These are phyloP conservation scores for Pythium insidiosum DNA, from an alignment of 352 stramenopile genomes.

Conservation along the genomic window DNA sequence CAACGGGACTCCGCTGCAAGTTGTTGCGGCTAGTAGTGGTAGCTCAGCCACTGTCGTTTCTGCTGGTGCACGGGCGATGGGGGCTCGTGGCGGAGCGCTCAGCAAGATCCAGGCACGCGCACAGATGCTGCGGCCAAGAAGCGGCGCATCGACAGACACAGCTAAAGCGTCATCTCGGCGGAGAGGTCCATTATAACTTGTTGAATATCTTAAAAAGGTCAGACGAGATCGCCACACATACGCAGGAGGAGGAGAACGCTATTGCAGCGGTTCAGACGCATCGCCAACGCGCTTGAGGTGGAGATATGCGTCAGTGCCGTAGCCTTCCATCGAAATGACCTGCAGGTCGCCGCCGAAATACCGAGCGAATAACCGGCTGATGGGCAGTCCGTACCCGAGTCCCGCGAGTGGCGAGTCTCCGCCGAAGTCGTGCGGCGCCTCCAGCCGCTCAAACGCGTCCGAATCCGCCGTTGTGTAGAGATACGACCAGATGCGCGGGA, in stretches of 20 bases:
- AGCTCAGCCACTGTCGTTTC: too few species aligned
- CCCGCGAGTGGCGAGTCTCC: slow-evolving; percentile 90
- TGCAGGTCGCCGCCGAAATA: slow-evolving; percentile 99
- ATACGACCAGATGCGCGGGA: slow-evolving; percentile 99
- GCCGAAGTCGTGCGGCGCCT: slow-evolving; percentile 82
- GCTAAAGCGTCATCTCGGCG: too few species aligned
- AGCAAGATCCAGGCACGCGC: slow-evolving; percentile 48
- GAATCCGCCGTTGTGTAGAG: slow-evolving; percentile 99
- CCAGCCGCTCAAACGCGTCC: slow-evolving; percentile 87
- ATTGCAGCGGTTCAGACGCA: slow-evolving; percentile 81
- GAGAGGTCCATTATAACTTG: background rate
- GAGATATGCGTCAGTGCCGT: slow-evolving; percentile 97
- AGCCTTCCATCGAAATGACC: slow-evolving; percentile 99
- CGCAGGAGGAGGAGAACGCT: slow-evolving; percentile 3
- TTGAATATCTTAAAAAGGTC: slow-evolving; percentile 12
- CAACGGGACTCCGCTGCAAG: slow-evolving; percentile 2
- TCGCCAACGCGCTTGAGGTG: slow-evolving; percentile 91
- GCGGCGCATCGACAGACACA: slow-evolving; percentile 16
- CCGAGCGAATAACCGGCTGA: slow-evolving; percentile 94
- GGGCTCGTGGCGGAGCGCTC: slow-evolving; percentile 19
- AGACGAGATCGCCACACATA: background rate
- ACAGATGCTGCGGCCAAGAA: slow-evolving; percentile 48
- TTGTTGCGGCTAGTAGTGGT: too few species aligned
- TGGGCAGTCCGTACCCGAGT: slow-evolving; percentile 95
- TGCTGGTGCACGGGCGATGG: too few species aligned